These are phyloP conservation scores for Psilocybe subaeruginosa DNA, from an alignment of 768 basidiomycete species.

Conservation along the genomic window DNA sequence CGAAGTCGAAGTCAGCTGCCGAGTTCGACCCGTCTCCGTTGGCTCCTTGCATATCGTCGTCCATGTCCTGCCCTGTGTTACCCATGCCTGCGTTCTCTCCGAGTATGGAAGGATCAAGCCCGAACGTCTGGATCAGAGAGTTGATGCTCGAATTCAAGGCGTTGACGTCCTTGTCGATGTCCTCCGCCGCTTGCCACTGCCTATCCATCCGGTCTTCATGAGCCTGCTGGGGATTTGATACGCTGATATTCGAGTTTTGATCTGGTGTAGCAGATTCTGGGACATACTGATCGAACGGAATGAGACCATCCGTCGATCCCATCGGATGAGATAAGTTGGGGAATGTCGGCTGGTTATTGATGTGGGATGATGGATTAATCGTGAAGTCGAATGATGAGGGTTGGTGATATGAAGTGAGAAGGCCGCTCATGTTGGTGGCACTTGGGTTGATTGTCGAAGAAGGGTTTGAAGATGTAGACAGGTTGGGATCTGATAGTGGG, in stretches of 20 bases:
- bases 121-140: constrained; percentile 71
- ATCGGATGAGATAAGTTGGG: constrained; percentile 8
- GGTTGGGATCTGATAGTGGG: constrained; percentile 28
- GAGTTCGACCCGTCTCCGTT: neutral
- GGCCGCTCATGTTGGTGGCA: constrained; percentile 19
- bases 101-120: constrained; percentile 54
- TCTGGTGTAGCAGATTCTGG: constrained; percentile 12
- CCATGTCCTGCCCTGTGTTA: neutral
- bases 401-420: constrained; percentile 35
- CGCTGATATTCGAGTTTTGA: constrained; percentile 33
- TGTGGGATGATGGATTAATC: constrained; percentile 16
- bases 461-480: constrained; percentile 16
- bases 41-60: constrained; percentile 1
- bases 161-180: constrained; percentile 76
- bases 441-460: constrained; percentile 22
- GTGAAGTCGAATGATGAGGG: constrained; percentile 39
- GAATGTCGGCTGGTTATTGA: constrained; percentile 2
- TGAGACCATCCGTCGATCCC: constrained; percentile 28
- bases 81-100: constrained; percentile 11
- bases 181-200: constrained; percentile 60
- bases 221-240: constrained; percentile 25
- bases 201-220: constrained; percentile 43
- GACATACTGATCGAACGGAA: constrained; percentile 31
- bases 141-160: constrained; percentile 70
- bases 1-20: constrained; percentile 17